Conservation (phyloP, 371 early-diverging fungal genomes). For the Apophysomyces elegans region DNA sequence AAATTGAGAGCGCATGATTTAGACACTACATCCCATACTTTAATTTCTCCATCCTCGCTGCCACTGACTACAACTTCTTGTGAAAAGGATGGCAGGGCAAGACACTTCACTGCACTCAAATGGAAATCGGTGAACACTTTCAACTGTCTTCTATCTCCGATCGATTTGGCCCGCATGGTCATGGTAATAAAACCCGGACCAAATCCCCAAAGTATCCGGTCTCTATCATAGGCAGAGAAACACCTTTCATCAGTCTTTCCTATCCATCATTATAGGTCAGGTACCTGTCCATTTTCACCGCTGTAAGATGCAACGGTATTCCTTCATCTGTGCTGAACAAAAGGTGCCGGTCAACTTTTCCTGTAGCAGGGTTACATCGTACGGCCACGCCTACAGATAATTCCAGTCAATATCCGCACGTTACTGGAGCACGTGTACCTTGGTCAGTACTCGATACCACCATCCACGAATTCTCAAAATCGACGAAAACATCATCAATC, state of each 20-base stretch:
- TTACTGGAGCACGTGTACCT: conserved; percentile 20
- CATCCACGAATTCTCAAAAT: conserved; percentile 45
- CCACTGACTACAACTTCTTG: conserved; percentile 46
- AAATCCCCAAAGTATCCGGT: conserved; percentile 56
- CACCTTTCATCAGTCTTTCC: too few species aligned
- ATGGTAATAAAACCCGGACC: conserved; percentile 43
- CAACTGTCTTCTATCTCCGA: conserved; percentile 27
- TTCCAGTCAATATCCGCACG: background rate
- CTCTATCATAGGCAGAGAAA: conserved; percentile 16
- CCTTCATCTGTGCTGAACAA: conserved; percentile 44
- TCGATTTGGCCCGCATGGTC: conserved; percentile 25
- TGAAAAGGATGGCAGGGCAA: conserved; percentile 30
- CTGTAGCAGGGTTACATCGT: conserved; percentile 47
- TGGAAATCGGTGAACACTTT: conserved; percentile 47
- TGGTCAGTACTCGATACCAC: conserved; percentile 41
- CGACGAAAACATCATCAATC: conserved; percentile 40
- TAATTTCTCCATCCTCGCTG: conserved; percentile 44
- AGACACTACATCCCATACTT: conserved; percentile 43
- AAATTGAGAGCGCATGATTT: conserved; percentile 32
- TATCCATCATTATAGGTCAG: background rate
- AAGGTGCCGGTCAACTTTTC: conserved; percentile 45
- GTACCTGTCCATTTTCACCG: conserved; percentile 39
- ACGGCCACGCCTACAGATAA: conserved; percentile 38
- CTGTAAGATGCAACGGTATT: conserved; percentile 29
- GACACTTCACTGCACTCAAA: conserved; percentile 38